Evolutionary conservation across 2,329 filamentous ascomycete genomes (phyloP).

Genomic region (Colletotrichum truncatum): DNA sequence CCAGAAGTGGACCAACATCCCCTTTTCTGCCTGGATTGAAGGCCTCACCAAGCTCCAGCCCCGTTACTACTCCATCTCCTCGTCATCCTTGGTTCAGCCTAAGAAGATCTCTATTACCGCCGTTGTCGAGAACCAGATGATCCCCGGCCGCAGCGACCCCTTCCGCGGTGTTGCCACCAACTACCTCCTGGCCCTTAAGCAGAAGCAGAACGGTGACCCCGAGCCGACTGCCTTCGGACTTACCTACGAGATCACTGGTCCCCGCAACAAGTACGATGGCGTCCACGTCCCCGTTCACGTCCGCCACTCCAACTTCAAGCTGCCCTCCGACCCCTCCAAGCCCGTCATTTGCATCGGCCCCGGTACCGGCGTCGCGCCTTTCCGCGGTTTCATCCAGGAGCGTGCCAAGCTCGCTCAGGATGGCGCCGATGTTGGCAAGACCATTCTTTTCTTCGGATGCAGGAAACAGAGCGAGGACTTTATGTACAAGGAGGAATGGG

Average conservation of each 20-base stretch:
- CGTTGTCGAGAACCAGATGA: conserved; percentile 84
- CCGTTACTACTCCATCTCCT: conserved; percentile 99
- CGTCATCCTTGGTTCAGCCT: conserved; percentile 92
- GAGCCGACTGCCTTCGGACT: conserved; percentile 84
- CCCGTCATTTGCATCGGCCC: conserved; percentile 97
- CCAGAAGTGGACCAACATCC: conserved; percentile 82
- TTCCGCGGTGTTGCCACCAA: conserved; percentile 98
- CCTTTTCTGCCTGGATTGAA: conserved; percentile 95
- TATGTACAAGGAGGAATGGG: conserved; percentile 90
- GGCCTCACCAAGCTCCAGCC: conserved; percentile 94
- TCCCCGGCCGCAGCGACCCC: conserved; percentile 78
- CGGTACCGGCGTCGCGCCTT: conserved; percentile 95
- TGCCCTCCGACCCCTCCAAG: conserved; percentile 93
- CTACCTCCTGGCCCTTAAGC: conserved; percentile 92
- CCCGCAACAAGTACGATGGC: conserved; percentile 96
- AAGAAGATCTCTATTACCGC: conserved; percentile 96
- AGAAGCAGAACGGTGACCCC: conserved; percentile 93
- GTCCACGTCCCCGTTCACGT: conserved; percentile 95
- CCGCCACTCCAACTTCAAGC: conserved; percentile 98
- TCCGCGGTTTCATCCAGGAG: conserved; percentile 95
- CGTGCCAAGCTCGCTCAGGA: conserved; percentile 83
- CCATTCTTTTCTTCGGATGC: conserved; percentile 95
- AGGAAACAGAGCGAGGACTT: conserved; percentile 90
- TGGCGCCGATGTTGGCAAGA: conserved; percentile 85
- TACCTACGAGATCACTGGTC: conserved; percentile 87